phyloP scores from a whole-genome alignment of 208 protist species.

The Trypanosoma brucei region DNA sequence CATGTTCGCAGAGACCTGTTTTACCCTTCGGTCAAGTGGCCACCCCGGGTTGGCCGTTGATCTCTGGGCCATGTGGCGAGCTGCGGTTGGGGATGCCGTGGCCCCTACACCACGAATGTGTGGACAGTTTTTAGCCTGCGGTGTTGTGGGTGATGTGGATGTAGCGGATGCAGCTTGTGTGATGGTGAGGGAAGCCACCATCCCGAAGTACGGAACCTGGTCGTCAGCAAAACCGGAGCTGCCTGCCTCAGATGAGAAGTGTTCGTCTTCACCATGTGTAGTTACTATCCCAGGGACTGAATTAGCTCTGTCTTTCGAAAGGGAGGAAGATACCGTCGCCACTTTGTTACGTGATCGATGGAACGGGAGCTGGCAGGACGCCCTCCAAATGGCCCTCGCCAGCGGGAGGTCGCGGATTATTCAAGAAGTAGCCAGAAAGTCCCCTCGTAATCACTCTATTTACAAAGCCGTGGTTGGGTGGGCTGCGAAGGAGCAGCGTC shows the following conservation, averaged over 20 bases:
- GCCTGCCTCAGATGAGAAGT: background rate
- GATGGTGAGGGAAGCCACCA: conserved; percentile 17
- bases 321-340: conserved; percentile 24
- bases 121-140: conserved; percentile 39
- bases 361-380: conserved; percentile 55
- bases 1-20: conserved; percentile 48
- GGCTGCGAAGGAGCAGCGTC: conserved; percentile 4
- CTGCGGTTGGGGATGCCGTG: conserved; percentile 42
- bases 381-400: conserved; percentile 46
- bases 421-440: conserved; percentile 24
- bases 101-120: conserved; percentile 46
- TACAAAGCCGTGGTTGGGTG: conserved; percentile 24
- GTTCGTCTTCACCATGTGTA: background rate
- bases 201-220: background rate
- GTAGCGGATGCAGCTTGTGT: conserved; percentile 22
- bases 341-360: conserved; percentile 53
- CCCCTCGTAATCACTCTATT: conserved; percentile 29
- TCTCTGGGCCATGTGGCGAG: conserved; percentile 68
- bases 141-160: conserved; percentile 25
- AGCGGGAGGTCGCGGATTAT: conserved; percentile 34
- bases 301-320: conserved; percentile 35
- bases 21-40: conserved; percentile 28
- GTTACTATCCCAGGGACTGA: conserved; percentile 17
- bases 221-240: background rate
- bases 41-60: conserved; percentile 31